Evolutionary conservation across 495 filamentous ascomycete genomes (phyloP), one percentile per base, ranked within the genome.

Genomic region (Xylaria intraflava): DNA sequence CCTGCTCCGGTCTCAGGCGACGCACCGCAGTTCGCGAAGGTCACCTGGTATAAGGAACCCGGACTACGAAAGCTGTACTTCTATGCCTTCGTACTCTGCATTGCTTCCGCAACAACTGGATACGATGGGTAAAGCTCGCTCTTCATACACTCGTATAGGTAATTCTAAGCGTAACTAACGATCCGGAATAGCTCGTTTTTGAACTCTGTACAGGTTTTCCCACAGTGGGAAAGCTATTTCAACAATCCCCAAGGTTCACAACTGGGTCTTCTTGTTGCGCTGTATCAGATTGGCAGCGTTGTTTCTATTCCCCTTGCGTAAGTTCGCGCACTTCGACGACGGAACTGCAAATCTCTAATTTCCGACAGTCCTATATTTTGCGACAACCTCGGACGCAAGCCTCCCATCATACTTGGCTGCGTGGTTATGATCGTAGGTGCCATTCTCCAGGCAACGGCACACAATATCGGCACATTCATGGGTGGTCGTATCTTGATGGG

Each of bases 261-360:
- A 48, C 76, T 83, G 22, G 84, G 84, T 65, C 75, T 88, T 35
- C 77, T 89, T 9, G 79, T 75, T 46, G 80, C 82, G n/a, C 75
- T 86, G 61, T 83, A 86, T 75, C 80, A 82, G 57, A 79, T 86
- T 51, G 84, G 84, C 53, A 80, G 75, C 49, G 73, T 88, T 56
- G 71, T 70, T 36, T 82, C 82, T 23, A 82, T 86, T 44, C 84
- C 83, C 27, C 62, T 84, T 8, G 83, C 85, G 78, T 82, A 69
- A 67, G 78, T 64, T 14, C 11, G 12, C 26, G 8, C n/a, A 0
- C 41, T 30, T 26, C 23, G 8, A 19, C n/a, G 19, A n/a, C 39
- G 23, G 11, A 39, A 27, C 22, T 7, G 17, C 8, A 11, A 9
- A 7, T 49, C 46, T 51, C 69, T 70, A 35, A 69, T 58, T 6